phyloP scores from a whole-genome alignment of 129 eudicot species.

The Lonicera japonica region DNA sequence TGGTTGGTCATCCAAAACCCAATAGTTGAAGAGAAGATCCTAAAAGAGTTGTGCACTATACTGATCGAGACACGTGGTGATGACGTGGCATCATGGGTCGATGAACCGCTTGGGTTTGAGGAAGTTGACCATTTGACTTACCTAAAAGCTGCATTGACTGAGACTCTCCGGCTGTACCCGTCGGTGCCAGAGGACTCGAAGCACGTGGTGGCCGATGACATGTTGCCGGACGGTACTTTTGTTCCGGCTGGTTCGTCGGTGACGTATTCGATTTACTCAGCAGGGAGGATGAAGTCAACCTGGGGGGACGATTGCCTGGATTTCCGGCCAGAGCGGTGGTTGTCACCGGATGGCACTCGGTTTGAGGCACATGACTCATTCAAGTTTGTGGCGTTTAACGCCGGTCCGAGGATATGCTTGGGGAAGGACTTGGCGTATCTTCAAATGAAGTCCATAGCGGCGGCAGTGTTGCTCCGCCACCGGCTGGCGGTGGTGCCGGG shows the following conservation, averaged over 20 bases:
- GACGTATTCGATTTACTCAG: conserved; percentile 79
- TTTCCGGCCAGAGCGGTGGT: conserved; percentile 74
- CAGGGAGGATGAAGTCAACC: conserved; percentile 64
- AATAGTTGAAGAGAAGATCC: conserved; percentile 48
- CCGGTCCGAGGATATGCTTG: conserved; percentile 76
- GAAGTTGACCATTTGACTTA: conserved; percentile 69
- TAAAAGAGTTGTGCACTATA: conserved; percentile 46
- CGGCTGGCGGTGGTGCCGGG: conserved; percentile 52
- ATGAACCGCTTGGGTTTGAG: conserved; percentile 61
- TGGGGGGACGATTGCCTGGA: conserved; percentile 86
- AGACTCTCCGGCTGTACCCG: conserved; percentile 74
- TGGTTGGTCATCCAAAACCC: conserved; percentile 74
- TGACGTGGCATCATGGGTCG: conserved; percentile 53
- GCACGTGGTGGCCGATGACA: conserved; percentile 63
- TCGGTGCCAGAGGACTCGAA: conserved; percentile 91
- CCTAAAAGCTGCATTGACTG: conserved; percentile 69
- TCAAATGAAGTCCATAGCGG: conserved; percentile 86
- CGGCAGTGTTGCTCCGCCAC: conserved; percentile 77
- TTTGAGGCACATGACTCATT: conserved; percentile 55
- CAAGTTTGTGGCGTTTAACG: conserved; percentile 71
- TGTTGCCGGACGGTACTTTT: conserved; percentile 74
- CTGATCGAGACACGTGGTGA: conserved; percentile 79
- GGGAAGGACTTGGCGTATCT: conserved; percentile 76
- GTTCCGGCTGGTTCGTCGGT: conserved; percentile 77
- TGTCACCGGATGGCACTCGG: conserved; percentile 41